A percentile compares a stretch with the other conserved stretches of the same genome.
Evolutionary conservation across 768 basidiomycete species (phyloP).

Genomic region (Scleroderma bovista): DNA sequence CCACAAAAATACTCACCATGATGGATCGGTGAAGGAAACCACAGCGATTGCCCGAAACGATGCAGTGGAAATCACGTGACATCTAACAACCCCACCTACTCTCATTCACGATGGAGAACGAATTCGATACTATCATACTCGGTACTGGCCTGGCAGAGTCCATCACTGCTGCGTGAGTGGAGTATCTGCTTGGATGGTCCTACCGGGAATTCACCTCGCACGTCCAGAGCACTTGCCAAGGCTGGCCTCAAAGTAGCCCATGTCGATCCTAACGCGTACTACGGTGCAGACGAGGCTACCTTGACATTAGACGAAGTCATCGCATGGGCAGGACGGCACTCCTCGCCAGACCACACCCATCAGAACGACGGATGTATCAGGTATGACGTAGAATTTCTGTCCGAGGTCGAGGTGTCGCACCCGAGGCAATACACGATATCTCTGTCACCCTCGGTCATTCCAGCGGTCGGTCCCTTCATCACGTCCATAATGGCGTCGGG

Average conservation of each 20-base stretch:
- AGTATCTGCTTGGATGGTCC: constrained; percentile 12
- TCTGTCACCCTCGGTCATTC: constrained; percentile 77
- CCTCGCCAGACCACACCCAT: constrained; percentile 10
- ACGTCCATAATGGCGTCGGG: constrained; percentile 74
- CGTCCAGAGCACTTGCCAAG: constrained; percentile 76
- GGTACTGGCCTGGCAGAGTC: constrained; percentile 85
- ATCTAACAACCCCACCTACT: not conserved
- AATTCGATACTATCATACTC: constrained; percentile 63
- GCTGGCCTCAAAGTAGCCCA: constrained; percentile 86
- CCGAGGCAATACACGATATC: constrained; percentile 81
- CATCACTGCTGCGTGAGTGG: constrained; percentile 75
- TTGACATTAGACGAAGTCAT: constrained; percentile 77
- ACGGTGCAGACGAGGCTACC: constrained; percentile 79
- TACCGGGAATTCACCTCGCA: not conserved
- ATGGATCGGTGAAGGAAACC: constrained; percentile 5
- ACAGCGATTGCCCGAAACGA: no score
- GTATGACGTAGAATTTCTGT: constrained; percentile 35
- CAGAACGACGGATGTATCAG: constrained; percentile 3
- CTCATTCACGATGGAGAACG: constrained; percentile 26
- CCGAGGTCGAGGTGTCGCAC: constrained; percentile 41
- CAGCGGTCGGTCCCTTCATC: constrained; percentile 74
- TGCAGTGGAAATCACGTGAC: not conserved
- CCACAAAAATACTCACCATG: constrained; percentile 17
- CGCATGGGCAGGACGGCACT: constrained; percentile 52
- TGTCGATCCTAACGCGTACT: constrained; percentile 78